Evolutionary conservation across 2,329 filamentous ascomycete genomes (phyloP).

Genomic region (Alternaria angustiovoidea): DNA sequence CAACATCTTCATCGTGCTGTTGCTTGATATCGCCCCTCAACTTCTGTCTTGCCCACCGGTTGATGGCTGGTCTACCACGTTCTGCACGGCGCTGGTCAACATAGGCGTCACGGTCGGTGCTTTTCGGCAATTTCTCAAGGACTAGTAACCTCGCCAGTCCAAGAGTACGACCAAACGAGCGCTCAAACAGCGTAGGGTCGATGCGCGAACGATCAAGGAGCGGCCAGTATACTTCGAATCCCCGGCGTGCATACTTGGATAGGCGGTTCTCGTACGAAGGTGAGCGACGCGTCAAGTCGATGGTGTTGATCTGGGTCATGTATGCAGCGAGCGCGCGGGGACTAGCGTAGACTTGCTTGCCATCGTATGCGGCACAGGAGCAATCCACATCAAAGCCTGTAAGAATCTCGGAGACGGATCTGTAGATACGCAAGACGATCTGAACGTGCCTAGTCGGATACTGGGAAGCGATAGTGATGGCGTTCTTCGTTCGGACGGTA

Average conservation of each 20-base stretch:
- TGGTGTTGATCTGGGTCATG: conserved; percentile 81
- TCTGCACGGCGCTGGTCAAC: conserved; percentile 74
- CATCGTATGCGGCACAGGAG: conserved; percentile 81
- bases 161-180: conserved; percentile 77
- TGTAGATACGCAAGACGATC: conserved; percentile 86
- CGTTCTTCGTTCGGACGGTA: conserved; percentile 84
- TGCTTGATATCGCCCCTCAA: conserved; percentile 78
- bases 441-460: conserved; percentile 86
- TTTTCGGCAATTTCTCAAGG: conserved; percentile 77
- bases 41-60: conserved; percentile 53
- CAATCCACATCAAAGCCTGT: conserved; percentile 91
- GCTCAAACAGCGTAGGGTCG: conserved; percentile 87
- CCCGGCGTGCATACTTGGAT: conserved; percentile 80
- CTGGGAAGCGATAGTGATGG: conserved; percentile 83
- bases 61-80: conserved; percentile 70
- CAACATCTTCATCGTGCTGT: conserved; percentile 77
- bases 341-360: conserved; percentile 78
- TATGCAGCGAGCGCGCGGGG: conserved; percentile 80
- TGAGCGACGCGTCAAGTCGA: conserved; percentile 80
- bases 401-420: conserved; percentile 82
- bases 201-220: conserved; percentile 76
- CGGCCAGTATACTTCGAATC: conserved; percentile 85
- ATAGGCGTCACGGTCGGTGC: conserved; percentile 73
- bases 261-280: conserved; percentile 88
- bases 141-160: conserved; percentile 82